Conservation (phyloP, 202 grass and related monocot genomes). For the Eragrostis tef region DNA sequence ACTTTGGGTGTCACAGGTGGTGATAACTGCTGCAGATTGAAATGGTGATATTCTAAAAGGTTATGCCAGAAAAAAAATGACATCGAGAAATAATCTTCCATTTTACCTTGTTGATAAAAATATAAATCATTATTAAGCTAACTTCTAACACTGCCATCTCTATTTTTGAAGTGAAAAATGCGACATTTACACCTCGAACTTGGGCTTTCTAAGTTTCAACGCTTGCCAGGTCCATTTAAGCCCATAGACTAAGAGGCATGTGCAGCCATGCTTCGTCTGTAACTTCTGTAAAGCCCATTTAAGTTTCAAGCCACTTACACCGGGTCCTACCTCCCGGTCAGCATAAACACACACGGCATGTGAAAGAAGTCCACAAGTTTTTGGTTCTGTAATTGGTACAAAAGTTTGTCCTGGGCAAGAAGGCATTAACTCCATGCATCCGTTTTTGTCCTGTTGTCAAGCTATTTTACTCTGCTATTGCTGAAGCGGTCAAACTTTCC, state of each 20-base stretch:
- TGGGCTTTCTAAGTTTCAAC: slow-evolving; percentile 6
- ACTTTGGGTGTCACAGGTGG: slow-evolving; percentile 9
- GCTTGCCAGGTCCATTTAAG: slow-evolving; percentile 12
- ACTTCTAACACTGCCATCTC: no score
- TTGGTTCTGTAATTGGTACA: neutral
- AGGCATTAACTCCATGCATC: neutral
- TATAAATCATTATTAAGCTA: neutral
- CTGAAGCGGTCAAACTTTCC: neutral
- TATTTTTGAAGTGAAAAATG: neutral
- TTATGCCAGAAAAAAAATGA: neutral
- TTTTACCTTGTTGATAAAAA: neutral
- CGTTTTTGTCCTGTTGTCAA: neutral
- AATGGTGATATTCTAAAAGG: slow-evolving; percentile 6
- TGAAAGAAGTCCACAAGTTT: slow-evolving; percentile 16
- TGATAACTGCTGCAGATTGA: neutral
- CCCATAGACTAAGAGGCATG: neutral
- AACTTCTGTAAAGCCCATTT: slow-evolving; percentile 37
- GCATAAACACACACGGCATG: slow-evolving; percentile 13
- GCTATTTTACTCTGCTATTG: slow-evolving; percentile 4
- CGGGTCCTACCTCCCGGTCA: neutral
- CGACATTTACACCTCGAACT: neutral
- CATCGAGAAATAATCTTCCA: neutral
- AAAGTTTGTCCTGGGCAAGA: neutral
- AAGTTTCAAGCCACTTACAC: neutral
- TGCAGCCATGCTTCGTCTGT: slow-evolving; percentile 3